phyloP scores from a whole-genome alignment of 2,329 filamentous ascomycete genomes.

The Xylariaceae sp. region DNA sequence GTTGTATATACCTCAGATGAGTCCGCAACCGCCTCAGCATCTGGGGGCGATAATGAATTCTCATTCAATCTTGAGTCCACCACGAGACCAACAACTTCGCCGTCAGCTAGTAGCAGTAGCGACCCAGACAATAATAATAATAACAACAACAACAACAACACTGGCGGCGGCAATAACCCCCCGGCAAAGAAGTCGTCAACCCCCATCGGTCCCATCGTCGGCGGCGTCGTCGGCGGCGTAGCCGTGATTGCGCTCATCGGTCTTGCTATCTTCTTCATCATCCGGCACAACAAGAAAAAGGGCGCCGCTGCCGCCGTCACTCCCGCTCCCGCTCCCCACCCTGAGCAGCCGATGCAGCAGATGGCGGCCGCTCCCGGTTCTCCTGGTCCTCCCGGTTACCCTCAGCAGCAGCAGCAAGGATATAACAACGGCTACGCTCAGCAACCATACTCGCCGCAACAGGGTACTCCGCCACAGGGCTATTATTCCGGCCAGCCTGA shows the following conservation, averaged over 20 bases:
- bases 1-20: constrained; percentile 14
- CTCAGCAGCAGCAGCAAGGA: constrained; percentile 24
- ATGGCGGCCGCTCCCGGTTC: constrained; percentile 7
- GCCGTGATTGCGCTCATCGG: constrained; percentile 50
- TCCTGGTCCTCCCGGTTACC: constrained; percentile 13
- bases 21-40: neutral
- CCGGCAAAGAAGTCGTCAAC: constrained; percentile 30
- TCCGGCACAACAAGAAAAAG: constrained; percentile 47
- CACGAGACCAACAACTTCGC: neutral
- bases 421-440: constrained; percentile 28
- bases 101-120: neutral
- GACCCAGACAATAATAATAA: neutral
- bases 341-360: constrained; percentile 28
- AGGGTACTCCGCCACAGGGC: constrained; percentile 23
- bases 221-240: constrained; percentile 56
- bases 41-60: constrained; percentile 2
- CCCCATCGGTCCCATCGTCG: constrained; percentile 52
- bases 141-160: neutral
- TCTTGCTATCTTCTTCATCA: constrained; percentile 49
- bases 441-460: constrained; percentile 28
- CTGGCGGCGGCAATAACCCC: constrained; percentile 1
- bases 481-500: constrained; percentile 27
- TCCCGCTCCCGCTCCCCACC: too few species aligned
- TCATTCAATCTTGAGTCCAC: constrained; percentile 8
- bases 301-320: neutral